Evolutionary conservation across 2,329 filamentous ascomycete species (phyloP), one percentile per base, ranked within the genome.

Genomic region (Bipolaris sorokiniana): DNA sequence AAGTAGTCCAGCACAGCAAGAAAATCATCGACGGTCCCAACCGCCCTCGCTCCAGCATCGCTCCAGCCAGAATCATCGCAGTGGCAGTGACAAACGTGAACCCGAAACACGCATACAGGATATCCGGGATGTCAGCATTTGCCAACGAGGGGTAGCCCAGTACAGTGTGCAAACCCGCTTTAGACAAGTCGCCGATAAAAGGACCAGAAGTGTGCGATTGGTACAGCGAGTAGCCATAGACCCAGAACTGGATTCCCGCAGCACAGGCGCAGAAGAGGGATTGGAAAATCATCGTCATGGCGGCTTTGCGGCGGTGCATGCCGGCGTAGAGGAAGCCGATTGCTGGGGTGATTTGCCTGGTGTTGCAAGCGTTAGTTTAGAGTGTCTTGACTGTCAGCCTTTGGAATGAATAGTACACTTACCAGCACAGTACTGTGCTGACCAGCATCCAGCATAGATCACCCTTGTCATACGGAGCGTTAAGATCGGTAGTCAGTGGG

Each of bases 201-300:
- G 65, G 63, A 7, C 62, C 61, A 4, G 66, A 67, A 0, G 69
- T 74, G 50, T 71, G 72, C 0, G 70, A 72, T 56, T 73, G 69
- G 47, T 81, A 81, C 1, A 82, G 68, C 0, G 78, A 80, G 46
- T 80, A 73, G 0, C 80, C 80, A 55, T 81, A 82, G 2, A 81
- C 70, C 80, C 79, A 81, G 64, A 78, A 82, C 49, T 82, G 80
- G 7, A 81, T 78, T 1, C 79, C 79, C 46, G 75, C 77, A 0
- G 78, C 79, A 45, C 73, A 79, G 1, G 79, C 76, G 31, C 80
- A 81, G 65, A 81, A 81, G 0, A 82, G 74, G 0, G 79, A 81
- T 61, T 82, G 79, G 23, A 82, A 73, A 7, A 82, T 72, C 76
- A 82, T 81, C 0, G 80, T 81, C 57, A 82, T 48, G 1, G 71